These are phyloP conservation scores for Naganishia kalamii DNA, from an alignment of 768 basidiomycete species.

Conservation along the genomic window DNA sequence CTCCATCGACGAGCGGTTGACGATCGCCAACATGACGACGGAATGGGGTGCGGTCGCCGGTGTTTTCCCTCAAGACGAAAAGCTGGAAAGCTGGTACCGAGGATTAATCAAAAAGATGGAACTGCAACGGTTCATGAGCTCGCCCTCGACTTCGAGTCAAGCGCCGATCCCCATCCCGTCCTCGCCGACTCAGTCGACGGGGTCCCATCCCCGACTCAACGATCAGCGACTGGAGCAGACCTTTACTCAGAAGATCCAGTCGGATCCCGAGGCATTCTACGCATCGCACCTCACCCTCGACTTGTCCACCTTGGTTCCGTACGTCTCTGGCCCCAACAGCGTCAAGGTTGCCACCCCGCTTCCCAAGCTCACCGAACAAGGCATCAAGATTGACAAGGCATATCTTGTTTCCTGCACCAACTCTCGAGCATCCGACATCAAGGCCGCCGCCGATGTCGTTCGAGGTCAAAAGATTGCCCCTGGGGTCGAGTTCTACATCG, in stretches of 20 bases:
- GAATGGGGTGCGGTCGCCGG: slow-evolving; percentile 98
- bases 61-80: slow-evolving; percentile 84
- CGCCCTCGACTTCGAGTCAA: slow-evolving; percentile 46
- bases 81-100: slow-evolving; percentile 80
- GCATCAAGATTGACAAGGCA: slow-evolving; percentile 85
- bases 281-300: slow-evolving; percentile 83
- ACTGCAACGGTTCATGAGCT: slow-evolving; percentile 58
- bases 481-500: slow-evolving; percentile 94
- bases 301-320: slow-evolving; percentile 85
- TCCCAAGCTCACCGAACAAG: slow-evolving; percentile 65
- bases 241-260: slow-evolving; percentile 51
- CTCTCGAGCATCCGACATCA: slow-evolving; percentile 88
- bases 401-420: slow-evolving; percentile 99
- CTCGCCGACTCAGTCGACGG: slow-evolving; percentile 55
- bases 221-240: slow-evolving; percentile 62
- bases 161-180: slow-evolving; percentile 35
- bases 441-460: slow-evolving; percentile 84
- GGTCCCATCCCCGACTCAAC: slow-evolving; percentile 82
- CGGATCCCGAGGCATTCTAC: slow-evolving; percentile 74
- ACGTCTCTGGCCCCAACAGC: slow-evolving; percentile 94
- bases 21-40: slow-evolving; percentile 99
- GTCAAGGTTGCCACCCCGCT: slow-evolving; percentile 95
- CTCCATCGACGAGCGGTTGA: slow-evolving; percentile 82
- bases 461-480: slow-evolving; percentile 68
- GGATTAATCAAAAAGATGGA: slow-evolving; percentile 64